Evolutionary conservation across 192 early-diverging fungal species (phyloP).

Genomic region (Coemansia sp.): DNA sequence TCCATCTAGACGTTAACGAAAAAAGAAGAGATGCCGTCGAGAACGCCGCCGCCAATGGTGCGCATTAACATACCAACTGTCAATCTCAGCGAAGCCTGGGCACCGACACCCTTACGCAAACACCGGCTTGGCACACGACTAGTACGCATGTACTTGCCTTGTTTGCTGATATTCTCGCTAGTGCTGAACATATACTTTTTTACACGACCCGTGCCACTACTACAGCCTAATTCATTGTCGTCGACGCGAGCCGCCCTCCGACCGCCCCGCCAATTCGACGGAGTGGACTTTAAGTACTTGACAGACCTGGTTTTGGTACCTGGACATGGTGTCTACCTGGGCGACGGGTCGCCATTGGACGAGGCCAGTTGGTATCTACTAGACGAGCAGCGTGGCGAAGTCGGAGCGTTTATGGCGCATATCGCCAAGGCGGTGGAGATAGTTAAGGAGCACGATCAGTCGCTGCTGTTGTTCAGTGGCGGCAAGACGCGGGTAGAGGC

Average conservation of each 20-base stretch:
- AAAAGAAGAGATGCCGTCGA: slow-evolving; percentile 32
- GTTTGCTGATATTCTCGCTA: slow-evolving; percentile 36
- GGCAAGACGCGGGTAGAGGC: slow-evolving; percentile 46
- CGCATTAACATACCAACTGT: slow-evolving; percentile 56
- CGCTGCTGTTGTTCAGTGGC: slow-evolving; percentile 54
- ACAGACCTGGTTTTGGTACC: slow-evolving; percentile 53
- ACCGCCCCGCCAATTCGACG: slow-evolving; percentile 15
- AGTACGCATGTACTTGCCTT: slow-evolving; percentile 37
- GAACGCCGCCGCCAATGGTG: slow-evolving; percentile 44
- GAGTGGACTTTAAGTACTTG: slow-evolving; percentile 31
- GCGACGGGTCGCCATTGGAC: slow-evolving; percentile 36
- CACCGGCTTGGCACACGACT: slow-evolving; percentile 34
- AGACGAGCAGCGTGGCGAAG: slow-evolving; percentile 41
- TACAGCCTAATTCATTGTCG: slow-evolving; percentile 24
- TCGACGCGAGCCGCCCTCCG: slow-evolving; percentile 12
- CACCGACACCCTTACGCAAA: slow-evolving; percentile 50
- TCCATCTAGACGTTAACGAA: neutral
- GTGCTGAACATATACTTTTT: slow-evolving; percentile 54
- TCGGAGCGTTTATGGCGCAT: slow-evolving; percentile 52
- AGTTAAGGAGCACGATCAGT: slow-evolving; percentile 32
- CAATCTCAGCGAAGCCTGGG: slow-evolving; percentile 46
- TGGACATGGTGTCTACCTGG: slow-evolving; percentile 51
- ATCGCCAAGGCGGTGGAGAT: slow-evolving; percentile 46
- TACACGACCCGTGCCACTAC: slow-evolving; percentile 42
- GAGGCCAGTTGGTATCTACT: slow-evolving; percentile 51